Conservation (phyloP, 331 rosid genomes). For the Arachis monticola region DNA sequence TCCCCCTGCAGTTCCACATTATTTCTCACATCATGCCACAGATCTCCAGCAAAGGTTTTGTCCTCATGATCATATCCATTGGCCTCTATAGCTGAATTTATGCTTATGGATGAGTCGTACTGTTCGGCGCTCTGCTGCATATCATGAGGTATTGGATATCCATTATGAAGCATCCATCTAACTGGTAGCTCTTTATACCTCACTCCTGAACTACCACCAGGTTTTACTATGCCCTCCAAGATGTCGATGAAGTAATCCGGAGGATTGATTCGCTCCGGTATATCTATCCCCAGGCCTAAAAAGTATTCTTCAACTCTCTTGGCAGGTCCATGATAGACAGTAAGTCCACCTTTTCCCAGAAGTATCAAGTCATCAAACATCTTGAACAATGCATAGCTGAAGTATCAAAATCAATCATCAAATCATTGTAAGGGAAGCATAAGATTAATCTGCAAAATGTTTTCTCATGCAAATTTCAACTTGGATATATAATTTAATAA, state of each 20-base stretch:
- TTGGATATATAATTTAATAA: not conserved
- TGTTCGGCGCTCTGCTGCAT: constrained; percentile 57
- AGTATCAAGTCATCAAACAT: constrained; percentile 98
- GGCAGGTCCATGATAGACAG: constrained; percentile 88
- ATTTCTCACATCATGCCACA: constrained; percentile 84
- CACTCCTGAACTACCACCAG: constrained; percentile 57
- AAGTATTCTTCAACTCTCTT: constrained; percentile 87
- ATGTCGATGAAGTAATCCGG: constrained; percentile 94
- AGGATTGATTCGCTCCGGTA: constrained; percentile 92
- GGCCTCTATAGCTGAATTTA: constrained; percentile 41
- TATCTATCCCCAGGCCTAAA: constrained; percentile 69
- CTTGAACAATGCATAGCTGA: constrained; percentile 94
- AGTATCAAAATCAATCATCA: constrained; percentile 40
- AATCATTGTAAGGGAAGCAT: constrained; percentile 27
- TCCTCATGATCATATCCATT: constrained; percentile 42
- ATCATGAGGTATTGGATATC: constrained; percentile 79
- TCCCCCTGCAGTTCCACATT: constrained; percentile 67
- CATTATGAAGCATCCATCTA: constrained; percentile 90
- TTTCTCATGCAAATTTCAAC: not conserved
- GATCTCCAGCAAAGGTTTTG: constrained; percentile 77
- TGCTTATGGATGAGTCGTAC: constrained; percentile 42
- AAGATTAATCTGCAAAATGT: constrained; percentile 19
- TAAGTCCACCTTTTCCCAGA: constrained; percentile 97
- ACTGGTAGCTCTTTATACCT: constrained; percentile 74
- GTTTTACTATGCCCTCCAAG: constrained; percentile 76